A percentile compares a stretch with the other conserved stretches of the same genome.
These are phyloP conservation scores for Centella asiatica DNA, from an alignment of 129 eudicot genomes.

Conservation along the genomic window DNA sequence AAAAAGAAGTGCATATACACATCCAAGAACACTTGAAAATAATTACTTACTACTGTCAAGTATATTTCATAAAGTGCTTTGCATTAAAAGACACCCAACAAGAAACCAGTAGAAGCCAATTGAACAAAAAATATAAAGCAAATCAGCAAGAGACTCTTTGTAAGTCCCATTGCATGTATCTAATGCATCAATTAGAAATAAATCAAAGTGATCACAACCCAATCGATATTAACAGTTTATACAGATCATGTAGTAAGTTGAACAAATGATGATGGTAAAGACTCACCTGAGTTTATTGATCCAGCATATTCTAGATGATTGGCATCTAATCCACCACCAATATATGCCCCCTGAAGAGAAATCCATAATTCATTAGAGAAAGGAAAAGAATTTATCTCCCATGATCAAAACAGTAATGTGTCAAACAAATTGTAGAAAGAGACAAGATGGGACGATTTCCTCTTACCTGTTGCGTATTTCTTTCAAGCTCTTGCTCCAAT, in stretches of 20 bases:
- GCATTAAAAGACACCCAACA: too few species aligned
- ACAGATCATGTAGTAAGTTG: background rate
- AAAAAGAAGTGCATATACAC: too few species aligned
- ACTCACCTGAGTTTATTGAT: constrained; percentile 60
- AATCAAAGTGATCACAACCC: background rate
- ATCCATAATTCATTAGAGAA: background rate
- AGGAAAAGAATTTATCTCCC: background rate
- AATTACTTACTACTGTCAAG: too few species aligned
- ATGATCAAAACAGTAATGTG: background rate
- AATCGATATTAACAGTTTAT: background rate
- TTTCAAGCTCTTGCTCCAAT: constrained; percentile 89
- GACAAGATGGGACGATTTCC: background rate
- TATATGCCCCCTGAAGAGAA: constrained; percentile 50
- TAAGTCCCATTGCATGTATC: background rate
- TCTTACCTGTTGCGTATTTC: constrained; percentile 68
- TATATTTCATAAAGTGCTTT: too few species aligned
- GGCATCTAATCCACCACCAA: constrained; percentile 62
- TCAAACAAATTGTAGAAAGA: background rate
- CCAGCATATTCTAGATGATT: constrained; percentile 45
- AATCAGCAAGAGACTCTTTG: too few species aligned
- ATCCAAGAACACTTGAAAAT: too few species aligned
- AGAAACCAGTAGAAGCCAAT: too few species aligned
- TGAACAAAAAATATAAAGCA: too few species aligned
- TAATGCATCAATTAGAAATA: background rate
- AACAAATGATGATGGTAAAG: constrained; percentile 2